Conservation (phyloP, 495 filamentous ascomycete species). For the Tuber umbilicatum region DNA sequence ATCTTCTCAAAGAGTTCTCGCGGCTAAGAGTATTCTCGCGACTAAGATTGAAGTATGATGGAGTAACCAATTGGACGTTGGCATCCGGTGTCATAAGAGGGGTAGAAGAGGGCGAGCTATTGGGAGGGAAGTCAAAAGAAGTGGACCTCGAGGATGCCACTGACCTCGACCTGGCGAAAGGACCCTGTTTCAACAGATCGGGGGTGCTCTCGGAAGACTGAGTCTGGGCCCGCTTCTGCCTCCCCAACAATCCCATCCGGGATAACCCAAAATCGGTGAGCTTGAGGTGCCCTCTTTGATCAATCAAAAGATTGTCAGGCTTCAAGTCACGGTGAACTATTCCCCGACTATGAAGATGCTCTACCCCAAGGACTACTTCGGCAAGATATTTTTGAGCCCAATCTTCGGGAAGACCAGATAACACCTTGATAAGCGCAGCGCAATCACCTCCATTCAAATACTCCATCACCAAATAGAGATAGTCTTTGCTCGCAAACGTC, state of each 20-base stretch:
- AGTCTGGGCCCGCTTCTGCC: constrained; percentile 84
- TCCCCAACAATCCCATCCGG: constrained; percentile 91
- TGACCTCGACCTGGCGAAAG: constrained; percentile 77
- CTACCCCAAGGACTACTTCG: constrained; percentile 89
- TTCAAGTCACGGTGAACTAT: constrained; percentile 97
- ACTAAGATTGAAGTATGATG: constrained; percentile 84
- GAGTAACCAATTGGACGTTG: constrained; percentile 59
- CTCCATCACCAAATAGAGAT: constrained; percentile 97
- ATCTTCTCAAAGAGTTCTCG: constrained; percentile 64
- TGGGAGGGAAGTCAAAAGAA: constrained; percentile 87
- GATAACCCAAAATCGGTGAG: constrained; percentile 96
- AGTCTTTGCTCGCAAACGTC: constrained; percentile 99
- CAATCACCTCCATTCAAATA: constrained; percentile 97
- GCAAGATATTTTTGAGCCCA: constrained; percentile 96
- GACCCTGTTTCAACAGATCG: constrained; percentile 84
- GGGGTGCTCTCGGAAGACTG: constrained; percentile 70
- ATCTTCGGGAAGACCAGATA: constrained; percentile 85
- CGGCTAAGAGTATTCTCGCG: constrained; percentile 59
- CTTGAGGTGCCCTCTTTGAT: constrained; percentile 93
- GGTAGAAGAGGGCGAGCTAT: constrained; percentile 52
- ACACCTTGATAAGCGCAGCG: constrained; percentile 87
- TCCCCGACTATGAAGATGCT: constrained; percentile 86
- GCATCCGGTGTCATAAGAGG: constrained; percentile 82
- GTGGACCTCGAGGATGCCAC: constrained; percentile 90
- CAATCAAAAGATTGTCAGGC: constrained; percentile 94